A percentile compares a stretch with the other conserved stretches of the same genome.
Evolutionary conservation across 208 protist genomes (phyloP).

Genomic region (Leishmania tropica): DNA sequence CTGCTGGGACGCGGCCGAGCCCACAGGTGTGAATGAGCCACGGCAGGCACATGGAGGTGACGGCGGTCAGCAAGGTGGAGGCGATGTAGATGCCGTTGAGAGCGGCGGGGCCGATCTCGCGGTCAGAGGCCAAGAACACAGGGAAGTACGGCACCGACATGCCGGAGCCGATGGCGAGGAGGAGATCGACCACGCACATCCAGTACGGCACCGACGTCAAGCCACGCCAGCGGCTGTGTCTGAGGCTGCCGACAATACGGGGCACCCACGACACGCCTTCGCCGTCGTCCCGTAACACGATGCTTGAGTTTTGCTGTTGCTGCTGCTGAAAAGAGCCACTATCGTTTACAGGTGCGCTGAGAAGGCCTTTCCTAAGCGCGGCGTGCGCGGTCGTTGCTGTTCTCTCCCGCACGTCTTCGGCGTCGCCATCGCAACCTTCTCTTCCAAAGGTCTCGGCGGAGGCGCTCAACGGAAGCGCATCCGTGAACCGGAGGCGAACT

Average conservation of each 20-base stretch:
- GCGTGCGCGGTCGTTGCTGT: neutral
- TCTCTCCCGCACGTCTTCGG: neutral
- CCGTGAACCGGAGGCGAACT: neutral
- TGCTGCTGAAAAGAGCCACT: neutral
- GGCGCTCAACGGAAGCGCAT: neutral
- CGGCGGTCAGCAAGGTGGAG: constrained; percentile 35
- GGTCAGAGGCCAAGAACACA: constrained; percentile 40
- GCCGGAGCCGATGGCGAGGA: constrained; percentile 53
- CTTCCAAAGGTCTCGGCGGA: neutral
- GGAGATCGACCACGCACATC: constrained; percentile 48
- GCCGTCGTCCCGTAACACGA: no score
- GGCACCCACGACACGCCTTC: neutral
- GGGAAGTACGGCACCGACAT: constrained; percentile 61
- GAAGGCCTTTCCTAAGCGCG: neutral
- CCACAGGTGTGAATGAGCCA: constrained; percentile 20
- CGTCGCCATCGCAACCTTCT: neutral
- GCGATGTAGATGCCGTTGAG: constrained; percentile 42
- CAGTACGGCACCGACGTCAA: constrained; percentile 46
- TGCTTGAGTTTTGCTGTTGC: neutral
- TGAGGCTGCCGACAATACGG: neutral
- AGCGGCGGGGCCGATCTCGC: constrained; percentile 26
- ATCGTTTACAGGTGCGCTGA: neutral
- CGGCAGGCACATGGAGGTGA: constrained; percentile 22
- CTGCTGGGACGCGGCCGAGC: constrained; percentile 34
- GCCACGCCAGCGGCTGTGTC: neutral